Evolutionary conservation across 306 rosid genomes (phyloP), one percentile per base, ranked within the genome.

Genomic region (Parietaria judaica): DNA sequence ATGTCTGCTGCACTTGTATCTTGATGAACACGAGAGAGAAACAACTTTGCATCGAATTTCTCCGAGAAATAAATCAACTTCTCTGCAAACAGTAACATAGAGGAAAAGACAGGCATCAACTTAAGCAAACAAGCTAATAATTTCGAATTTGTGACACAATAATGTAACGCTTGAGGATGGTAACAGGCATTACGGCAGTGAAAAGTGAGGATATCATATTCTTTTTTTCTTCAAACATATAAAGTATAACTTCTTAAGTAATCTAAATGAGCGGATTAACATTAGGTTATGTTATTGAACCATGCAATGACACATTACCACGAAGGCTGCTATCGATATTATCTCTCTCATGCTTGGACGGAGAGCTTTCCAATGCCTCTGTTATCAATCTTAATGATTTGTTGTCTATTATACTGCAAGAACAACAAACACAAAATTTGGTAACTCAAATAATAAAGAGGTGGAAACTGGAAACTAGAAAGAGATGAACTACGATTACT

Each of bases 21-120:
- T 61, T 74, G 74, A 81, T 92, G 99, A 68, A 92, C 84, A 64
- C 95, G 94, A 45, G 97, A 79, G 64, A 92, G 76, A 74, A 92
- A 92, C 70, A 92, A 61, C 75, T 88, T 88, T 51, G 95, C 87
- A 72, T 92, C 97, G 56, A 92, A 92, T 51, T 73, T 79, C 76
- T 92, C 99, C 74, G 99, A 92, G 76, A 86, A 86, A 74, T 80
- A 92, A 72, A 88, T 35, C 77, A 92, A 79, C 70, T 92, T 92
- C 71, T 92, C 99, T 92, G 99, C 65, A 66, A 65, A 66, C 16
- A 74, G 46, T 46, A 56, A 51, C 82, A 73, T 46, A 43, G 71
- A 73, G 71, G 60, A 74, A 49, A 60, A 50, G 60, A 86, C 50
- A 46, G 14, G 41, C 6, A 36, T 31, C 14, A 74, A 44, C 43